phyloP scores from a whole-genome alignment of 2,329 filamentous ascomycete genomes.

The Claviceps sorghi region DNA sequence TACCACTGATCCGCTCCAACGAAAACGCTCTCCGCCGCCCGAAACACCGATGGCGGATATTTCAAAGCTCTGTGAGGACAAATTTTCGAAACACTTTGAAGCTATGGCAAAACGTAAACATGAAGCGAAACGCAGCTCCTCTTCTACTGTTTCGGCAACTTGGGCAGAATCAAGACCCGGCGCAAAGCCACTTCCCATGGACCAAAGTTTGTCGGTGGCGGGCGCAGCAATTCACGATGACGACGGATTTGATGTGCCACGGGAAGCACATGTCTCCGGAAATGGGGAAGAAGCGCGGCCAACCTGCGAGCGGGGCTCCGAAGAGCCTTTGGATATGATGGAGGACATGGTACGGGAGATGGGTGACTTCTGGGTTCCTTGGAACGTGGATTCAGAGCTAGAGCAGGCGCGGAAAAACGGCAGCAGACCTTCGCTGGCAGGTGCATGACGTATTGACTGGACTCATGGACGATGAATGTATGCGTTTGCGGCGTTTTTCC shows the following conservation, averaged over 20 bases:
- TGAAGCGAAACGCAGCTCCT: constrained; percentile 16
- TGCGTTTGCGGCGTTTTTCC: not conserved
- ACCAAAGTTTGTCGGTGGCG: constrained; percentile 11
- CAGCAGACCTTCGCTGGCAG: not conserved
- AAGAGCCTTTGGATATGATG: constrained; percentile 21
- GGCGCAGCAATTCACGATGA: constrained; percentile 8
- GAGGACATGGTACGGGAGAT: constrained; percentile 24
- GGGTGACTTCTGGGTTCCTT: constrained; percentile 20
- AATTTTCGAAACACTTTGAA: constrained; percentile 34
- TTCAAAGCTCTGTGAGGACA: constrained; percentile 17
- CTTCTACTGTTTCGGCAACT: constrained; percentile 28
- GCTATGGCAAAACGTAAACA: constrained; percentile 24
- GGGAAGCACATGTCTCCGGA: not conserved
- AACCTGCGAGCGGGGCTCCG: constrained; percentile 9
- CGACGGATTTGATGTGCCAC: not conserved
- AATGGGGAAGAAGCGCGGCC: not conserved
- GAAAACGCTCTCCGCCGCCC: constrained; percentile 30
- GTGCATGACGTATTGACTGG: not conserved
- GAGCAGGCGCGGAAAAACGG: constrained; percentile 14
- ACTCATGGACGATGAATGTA: not conserved
- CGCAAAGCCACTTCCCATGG: constrained; percentile 14
- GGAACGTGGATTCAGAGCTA: constrained; percentile 23
- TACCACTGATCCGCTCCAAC: not conserved
- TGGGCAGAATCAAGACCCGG: constrained; percentile 22
- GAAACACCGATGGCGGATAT: constrained; percentile 19